Conservation (phyloP, 2,329 filamentous ascomycete genomes). For the Xylaria sp. region DNA sequence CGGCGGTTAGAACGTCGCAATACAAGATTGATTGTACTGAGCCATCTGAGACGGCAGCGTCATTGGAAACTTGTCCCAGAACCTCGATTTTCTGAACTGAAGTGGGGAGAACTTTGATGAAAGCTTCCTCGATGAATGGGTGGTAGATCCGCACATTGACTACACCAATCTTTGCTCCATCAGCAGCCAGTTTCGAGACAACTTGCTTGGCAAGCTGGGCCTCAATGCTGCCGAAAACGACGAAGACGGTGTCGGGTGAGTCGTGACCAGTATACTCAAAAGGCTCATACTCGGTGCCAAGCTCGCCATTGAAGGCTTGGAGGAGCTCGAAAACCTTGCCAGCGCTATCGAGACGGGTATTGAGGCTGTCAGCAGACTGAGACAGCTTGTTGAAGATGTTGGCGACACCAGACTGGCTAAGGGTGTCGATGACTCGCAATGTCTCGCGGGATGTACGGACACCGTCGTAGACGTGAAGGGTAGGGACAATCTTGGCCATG, state of each 20-base stretch:
- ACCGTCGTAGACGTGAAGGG: constrained; percentile 89
- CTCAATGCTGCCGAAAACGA: constrained; percentile 93
- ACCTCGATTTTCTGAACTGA: constrained; percentile 82
- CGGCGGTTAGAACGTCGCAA: constrained; percentile 87
- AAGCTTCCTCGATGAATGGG: constrained; percentile 94
- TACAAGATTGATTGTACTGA: constrained; percentile 87
- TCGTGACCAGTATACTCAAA: constrained; percentile 95
- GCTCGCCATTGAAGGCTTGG: constrained; percentile 83
- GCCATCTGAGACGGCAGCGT: constrained; percentile 77
- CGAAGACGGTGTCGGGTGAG: constrained; percentile 82
- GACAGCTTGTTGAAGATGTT: constrained; percentile 75
- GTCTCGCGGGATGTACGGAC: constrained; percentile 85
- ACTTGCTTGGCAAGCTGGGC: constrained; percentile 87
- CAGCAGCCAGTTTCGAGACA: constrained; percentile 74
- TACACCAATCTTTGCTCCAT: constrained; percentile 83
- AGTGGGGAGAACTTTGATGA: constrained; percentile 82
- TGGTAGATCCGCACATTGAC: constrained; percentile 94
- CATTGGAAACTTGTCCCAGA: constrained; percentile 85
- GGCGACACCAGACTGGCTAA: constrained; percentile 76
- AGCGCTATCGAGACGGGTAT: constrained; percentile 77
- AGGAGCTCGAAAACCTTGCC: constrained; percentile 77
- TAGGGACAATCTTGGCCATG: constrained; percentile 81
- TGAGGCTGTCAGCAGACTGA: constrained; percentile 67
- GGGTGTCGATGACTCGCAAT: constrained; percentile 81
- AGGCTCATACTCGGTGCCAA: constrained; percentile 90